A percentile compares a stretch with the other conserved stretches of the same genome.
phyloP scores from a whole-genome alignment of 805 yeast species.

The Pichia phayaonensis region DNA sequence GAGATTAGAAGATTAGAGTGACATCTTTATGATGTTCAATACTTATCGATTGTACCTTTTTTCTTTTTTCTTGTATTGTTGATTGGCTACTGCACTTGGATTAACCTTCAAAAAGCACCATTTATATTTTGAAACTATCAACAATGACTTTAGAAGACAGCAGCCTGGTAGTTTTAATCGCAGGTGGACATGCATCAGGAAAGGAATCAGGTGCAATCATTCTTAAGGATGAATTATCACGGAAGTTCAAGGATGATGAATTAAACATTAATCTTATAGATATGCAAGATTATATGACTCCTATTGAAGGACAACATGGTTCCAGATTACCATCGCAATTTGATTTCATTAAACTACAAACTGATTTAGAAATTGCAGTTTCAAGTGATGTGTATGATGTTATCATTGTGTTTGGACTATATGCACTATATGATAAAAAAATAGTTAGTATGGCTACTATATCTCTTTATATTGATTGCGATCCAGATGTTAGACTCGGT shows the following conservation, averaged over 20 bases:
- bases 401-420: slow-evolving; percentile 64
- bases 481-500: slow-evolving; percentile 77
- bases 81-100: not conserved
- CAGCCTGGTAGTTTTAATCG: slow-evolving; percentile 22
- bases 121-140: not conserved
- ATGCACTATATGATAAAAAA: slow-evolving; percentile 61
- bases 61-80: no score
- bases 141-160: not conserved
- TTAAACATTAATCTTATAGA: slow-evolving; percentile 18
- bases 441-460: slow-evolving; percentile 51
- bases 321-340: slow-evolving; percentile 34
- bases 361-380: slow-evolving; percentile 6
- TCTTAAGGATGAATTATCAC: slow-evolving; percentile 17
- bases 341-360: slow-evolving; percentile 27
- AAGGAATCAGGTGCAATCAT: slow-evolving; percentile 22
- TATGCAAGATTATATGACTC: slow-evolving; percentile 16
- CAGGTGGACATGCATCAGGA: slow-evolving; percentile 32
- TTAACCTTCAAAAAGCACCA: not conserved
- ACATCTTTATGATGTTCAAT: no score
- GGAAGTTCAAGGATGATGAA: slow-evolving; percentile 11
- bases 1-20: not conserved
- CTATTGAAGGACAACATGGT: slow-evolving; percentile 1
- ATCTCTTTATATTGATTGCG: slow-evolving; percentile 73
- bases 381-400: slow-evolving; percentile 20
- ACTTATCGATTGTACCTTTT: no score